Evolutionary conservation across 768 basidiomycete species (phyloP).

Genomic region (Tricholoma sp.): DNA sequence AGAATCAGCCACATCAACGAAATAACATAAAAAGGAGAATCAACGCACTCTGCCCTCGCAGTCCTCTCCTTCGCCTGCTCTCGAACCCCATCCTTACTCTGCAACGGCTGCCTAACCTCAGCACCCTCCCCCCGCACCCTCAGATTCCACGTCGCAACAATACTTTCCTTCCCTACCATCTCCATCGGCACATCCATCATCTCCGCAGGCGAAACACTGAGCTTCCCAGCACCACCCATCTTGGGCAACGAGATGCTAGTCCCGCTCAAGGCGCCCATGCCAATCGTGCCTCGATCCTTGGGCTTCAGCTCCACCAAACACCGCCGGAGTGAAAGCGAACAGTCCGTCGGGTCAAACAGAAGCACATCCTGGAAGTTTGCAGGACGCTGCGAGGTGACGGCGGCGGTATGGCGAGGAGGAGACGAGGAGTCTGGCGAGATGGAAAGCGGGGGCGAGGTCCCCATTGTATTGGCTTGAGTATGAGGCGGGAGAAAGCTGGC

Average conservation of each 20-base stretch:
- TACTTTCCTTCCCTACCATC: constrained; percentile 15
- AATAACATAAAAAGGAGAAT: too few relatives aligned
- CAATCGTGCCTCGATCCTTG: neutral
- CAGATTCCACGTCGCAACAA: constrained; percentile 65
- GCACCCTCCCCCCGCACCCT: constrained; percentile 21
- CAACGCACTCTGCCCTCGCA: neutral
- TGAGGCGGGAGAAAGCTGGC: constrained; percentile 24
- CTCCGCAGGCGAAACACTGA: constrained; percentile 26
- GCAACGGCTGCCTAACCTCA: neutral
- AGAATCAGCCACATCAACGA: too few relatives aligned
- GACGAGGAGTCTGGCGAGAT: constrained; percentile 17
- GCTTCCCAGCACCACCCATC: constrained; percentile 37
- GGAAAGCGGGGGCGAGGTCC: constrained; percentile 15
- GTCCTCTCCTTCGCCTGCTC: neutral
- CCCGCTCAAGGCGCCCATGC: constrained; percentile 23
- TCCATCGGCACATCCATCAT: constrained; percentile 21
- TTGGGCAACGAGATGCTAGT: constrained; percentile 63
- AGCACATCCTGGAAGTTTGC: constrained; percentile 61
- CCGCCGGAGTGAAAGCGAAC: constrained; percentile 12
- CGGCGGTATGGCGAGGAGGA: constrained; percentile 19
- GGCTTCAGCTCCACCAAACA: neutral
- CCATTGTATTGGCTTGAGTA: constrained; percentile 22
- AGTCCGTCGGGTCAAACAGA: constrained; percentile 58
- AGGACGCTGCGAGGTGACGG: constrained; percentile 21
- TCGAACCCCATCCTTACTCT: neutral